A percentile compares a stretch with the other conserved stretches of the same genome.
Conservation (phyloP, 2,329 filamentous ascomycete species). For the Diplodia sapinea region DNA sequence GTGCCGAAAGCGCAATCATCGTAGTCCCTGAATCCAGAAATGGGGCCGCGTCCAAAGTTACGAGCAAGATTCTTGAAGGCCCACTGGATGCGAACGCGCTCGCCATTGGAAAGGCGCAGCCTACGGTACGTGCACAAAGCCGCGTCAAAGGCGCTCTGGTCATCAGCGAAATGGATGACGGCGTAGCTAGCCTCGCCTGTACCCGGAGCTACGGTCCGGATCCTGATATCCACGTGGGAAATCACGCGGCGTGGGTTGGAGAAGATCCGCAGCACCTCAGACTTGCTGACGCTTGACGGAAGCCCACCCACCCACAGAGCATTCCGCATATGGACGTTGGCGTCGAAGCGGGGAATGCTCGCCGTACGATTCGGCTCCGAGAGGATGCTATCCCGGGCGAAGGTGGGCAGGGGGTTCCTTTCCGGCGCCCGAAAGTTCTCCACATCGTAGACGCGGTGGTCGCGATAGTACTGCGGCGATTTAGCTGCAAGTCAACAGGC, state of each 20-base stretch:
- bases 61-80: neutral
- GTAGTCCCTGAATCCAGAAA: neutral
- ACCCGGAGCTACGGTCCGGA: neutral
- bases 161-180: neutral
- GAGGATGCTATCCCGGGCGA: neutral
- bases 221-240: slow-evolving; percentile 4
- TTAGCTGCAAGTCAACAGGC: neutral
- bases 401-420: neutral
- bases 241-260: neutral
- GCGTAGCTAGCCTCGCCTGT: slow-evolving; percentile 7
- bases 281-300: slow-evolving; percentile 11
- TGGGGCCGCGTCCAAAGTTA: neutral
- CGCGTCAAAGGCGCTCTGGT: neutral
- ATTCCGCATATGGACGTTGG: neutral
- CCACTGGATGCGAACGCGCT: slow-evolving; percentile 4
- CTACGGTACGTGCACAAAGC: slow-evolving; percentile 16
- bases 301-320: slow-evolving; percentile 24
- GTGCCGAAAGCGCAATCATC: neutral
- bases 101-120: neutral
- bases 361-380: neutral
- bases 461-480: neutral
- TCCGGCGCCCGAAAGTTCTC: slow-evolving; percentile 11
- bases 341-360: neutral
- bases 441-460: slow-evolving; percentile 6
- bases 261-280: slow-evolving; percentile 13